A percentile compares a stretch with the other conserved stretches of the same genome.
These are phyloP conservation scores for Ilyonectria robusta DNA, from an alignment of 2,329 filamentous ascomycete species.

Conservation along the genomic window DNA sequence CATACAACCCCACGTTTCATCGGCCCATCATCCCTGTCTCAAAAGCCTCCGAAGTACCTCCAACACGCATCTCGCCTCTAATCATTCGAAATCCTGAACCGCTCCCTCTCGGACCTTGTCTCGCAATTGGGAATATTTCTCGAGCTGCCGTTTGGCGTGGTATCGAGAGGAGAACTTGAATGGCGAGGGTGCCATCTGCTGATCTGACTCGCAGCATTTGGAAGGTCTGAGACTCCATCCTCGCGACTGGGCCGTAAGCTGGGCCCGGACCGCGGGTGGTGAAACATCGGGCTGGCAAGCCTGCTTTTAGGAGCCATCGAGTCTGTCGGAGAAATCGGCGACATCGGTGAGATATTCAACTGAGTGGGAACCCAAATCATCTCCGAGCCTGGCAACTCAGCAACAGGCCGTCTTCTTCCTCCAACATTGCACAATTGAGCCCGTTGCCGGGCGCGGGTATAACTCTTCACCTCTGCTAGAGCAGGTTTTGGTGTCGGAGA, in stretches of 20 bases:
- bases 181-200: not conserved
- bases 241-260: not conserved
- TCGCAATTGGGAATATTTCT: not conserved
- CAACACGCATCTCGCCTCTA: not conserved
- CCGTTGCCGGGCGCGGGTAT: slow-evolving; percentile 40
- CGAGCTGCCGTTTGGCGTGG: not conserved
- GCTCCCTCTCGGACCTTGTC: not conserved
- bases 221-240: not conserved
- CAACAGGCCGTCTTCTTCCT: slow-evolving; percentile 18
- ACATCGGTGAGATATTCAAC: slow-evolving; percentile 1
- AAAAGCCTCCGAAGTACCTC: not conserved
- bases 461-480: slow-evolving; percentile 44
- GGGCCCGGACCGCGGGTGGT: slow-evolving; percentile 28
- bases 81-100: not conserved
- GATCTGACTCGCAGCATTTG: not conserved
- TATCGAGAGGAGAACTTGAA: not conserved
- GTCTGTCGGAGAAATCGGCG: slow-evolving; percentile 14
- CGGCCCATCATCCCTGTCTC: not conserved
- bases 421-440: slow-evolving; percentile 43
- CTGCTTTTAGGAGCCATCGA: slow-evolving; percentile 8
- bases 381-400: slow-evolving; percentile 22
- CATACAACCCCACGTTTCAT: slow-evolving; percentile 6
- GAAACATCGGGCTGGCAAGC: slow-evolving; percentile 28
- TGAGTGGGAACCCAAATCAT: slow-evolving; percentile 2
- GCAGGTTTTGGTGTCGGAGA: slow-evolving; percentile 45